Evolutionary conservation across 1,284 basidiomycete genomes (phyloP).

Genomic region (Austroboletus niveus): DNA sequence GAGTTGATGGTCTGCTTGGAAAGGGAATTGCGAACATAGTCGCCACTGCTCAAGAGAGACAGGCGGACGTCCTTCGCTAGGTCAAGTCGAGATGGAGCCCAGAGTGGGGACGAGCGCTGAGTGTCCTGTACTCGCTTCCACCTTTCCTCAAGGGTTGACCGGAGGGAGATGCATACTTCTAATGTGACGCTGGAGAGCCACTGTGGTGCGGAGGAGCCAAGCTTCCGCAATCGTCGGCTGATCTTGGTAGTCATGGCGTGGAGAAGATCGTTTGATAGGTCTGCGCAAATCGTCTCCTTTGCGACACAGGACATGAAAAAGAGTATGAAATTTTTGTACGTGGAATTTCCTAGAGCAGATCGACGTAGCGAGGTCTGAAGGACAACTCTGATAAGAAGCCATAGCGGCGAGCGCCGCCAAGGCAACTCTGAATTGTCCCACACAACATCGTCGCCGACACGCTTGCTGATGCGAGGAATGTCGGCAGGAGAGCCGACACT

Average conservation of each 20-base stretch:
- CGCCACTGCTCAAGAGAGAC: constrained; percentile 25
- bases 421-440: constrained; percentile 9
- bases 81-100: constrained; percentile 23
- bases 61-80: constrained; percentile 29
- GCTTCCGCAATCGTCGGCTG: constrained; percentile 37
- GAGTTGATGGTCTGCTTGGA: not conserved
- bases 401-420: constrained; percentile 22
- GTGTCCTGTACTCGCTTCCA: constrained; percentile 8
- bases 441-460: constrained; percentile 35
- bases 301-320: constrained; percentile 37
- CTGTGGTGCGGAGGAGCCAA: constrained; percentile 12
- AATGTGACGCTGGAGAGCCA: constrained; percentile 8
- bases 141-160: constrained; percentile 5
- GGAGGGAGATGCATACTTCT: not conserved
- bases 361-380: not conserved
- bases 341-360: not conserved
- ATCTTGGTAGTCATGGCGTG: constrained; percentile 31
- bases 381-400: constrained; percentile 27
- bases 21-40: not conserved
- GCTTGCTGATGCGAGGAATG: constrained; percentile 28
- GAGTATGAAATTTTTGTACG: constrained; percentile 48
- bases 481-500: constrained; percentile 22
- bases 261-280: constrained; percentile 34
- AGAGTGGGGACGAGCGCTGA: constrained; percentile 19
- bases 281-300: constrained; percentile 9